Percentiles rank a stretch among this genome's conserved stretches.
These are phyloP conservation scores for Arachis stenosperma DNA, from an alignment of 306 rosid species.

Conservation along the genomic window DNA sequence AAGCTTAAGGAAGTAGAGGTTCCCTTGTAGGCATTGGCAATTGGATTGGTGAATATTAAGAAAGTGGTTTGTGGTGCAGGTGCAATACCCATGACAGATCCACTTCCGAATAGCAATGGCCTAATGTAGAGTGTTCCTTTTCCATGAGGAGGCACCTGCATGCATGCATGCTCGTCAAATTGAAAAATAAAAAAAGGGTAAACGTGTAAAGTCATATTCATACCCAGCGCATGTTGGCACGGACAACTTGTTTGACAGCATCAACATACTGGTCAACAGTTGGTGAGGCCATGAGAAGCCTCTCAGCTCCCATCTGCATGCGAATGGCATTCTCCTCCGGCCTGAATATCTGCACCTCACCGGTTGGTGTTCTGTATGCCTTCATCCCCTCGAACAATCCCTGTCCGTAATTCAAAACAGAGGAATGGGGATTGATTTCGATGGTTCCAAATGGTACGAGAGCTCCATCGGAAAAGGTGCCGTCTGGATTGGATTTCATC, in stretches of 20 bases:
- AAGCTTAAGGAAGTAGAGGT: neutral
- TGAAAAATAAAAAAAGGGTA: neutral
- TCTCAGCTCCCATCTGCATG: constrained; percentile 53
- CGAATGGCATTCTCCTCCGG: constrained; percentile 52
- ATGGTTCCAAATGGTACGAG: constrained; percentile 41
- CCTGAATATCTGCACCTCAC: constrained; percentile 42
- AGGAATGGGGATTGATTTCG: constrained; percentile 27
- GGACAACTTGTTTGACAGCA: constrained; percentile 44
- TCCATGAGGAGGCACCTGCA: constrained; percentile 45
- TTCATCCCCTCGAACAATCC: constrained; percentile 52
- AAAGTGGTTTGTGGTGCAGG: constrained; percentile 48
- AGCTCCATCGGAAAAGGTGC: constrained; percentile 33
- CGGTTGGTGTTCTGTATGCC: constrained; percentile 44
- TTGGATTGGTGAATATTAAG: constrained; percentile 43
- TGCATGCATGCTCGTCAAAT: neutral
- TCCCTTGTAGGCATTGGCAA: constrained; percentile 42
- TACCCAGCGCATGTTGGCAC: constrained; percentile 48
- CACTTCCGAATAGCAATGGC: constrained; percentile 51
- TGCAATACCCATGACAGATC: constrained; percentile 41
- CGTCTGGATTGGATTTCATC: constrained; percentile 31
- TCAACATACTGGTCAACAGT: constrained; percentile 40
- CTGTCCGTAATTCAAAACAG: constrained; percentile 47
- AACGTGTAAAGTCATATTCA: neutral
- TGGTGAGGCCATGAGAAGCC: constrained; percentile 51
- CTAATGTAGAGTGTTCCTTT: constrained; percentile 49